A percentile compares a stretch with the other conserved stretches of the same genome.
These are phyloP conservation scores for Tieghemostelium lacteum DNA, from an alignment of 78 protist genomes.

Conservation along the genomic window DNA sequence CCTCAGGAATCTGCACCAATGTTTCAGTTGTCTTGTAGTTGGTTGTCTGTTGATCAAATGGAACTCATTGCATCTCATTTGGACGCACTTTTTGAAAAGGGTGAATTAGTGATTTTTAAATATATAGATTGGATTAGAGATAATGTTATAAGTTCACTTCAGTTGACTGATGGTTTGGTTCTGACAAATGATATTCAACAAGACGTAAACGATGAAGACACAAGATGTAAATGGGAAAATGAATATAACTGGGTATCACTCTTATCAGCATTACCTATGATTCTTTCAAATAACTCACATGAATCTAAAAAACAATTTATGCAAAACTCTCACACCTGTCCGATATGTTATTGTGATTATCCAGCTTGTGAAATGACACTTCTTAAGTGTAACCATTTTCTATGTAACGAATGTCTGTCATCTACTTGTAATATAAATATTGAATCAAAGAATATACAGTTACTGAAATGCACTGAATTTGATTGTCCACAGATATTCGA, in stretches of 20 bases:
- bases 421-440: constrained; percentile 2
- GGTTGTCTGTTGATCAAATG: neutral
- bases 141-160: neutral
- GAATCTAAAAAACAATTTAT: neutral
- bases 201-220: neutral
- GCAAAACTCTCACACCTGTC: neutral
- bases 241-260: neutral
- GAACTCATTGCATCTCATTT: neutral
- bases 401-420: neutral
- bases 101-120: neutral
- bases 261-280: neutral
- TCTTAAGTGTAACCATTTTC: neutral
- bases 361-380: neutral
- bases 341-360: constrained; percentile 39
- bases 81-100: neutral
- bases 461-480: constrained; percentile 1
- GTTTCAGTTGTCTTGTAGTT: neutral
- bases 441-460: neutral
- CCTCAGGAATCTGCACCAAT: neutral
- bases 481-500: constrained; percentile 2
- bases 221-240: neutral
- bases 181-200: neutral
- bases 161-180: neutral
- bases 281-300: neutral
- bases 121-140: neutral